These are phyloP conservation scores for Dioscorea alata DNA, from an alignment of 106 monocot genomes.

Conservation along the genomic window DNA sequence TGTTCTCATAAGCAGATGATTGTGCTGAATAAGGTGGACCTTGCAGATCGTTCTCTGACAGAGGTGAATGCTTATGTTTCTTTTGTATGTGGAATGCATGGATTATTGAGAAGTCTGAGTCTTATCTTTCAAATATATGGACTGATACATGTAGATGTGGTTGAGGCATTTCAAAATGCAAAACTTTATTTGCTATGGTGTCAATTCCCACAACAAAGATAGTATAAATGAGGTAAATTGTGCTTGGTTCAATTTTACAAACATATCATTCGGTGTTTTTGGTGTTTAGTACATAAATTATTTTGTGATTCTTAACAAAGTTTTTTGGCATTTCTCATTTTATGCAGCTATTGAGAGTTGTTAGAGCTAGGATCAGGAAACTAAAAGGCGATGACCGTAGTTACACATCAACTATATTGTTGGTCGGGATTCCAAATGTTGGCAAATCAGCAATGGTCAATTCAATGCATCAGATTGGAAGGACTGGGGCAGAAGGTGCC, in stretches of 20 bases:
- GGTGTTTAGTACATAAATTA: too few relatives aligned
- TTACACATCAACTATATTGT: conserved; percentile 61
- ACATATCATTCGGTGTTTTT: too few relatives aligned
- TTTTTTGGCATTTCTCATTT: conserved; percentile 2
- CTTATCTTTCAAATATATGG: neutral
- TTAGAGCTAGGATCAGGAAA: conserved; percentile 34
- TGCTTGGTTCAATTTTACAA: too few relatives aligned
- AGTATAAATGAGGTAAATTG: conserved; percentile 56
- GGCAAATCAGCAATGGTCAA: conserved; percentile 87
- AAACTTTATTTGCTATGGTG: conserved; percentile 36
- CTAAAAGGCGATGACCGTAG: conserved; percentile 30
- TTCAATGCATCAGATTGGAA: conserved; percentile 76
- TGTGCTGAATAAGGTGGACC: conserved; percentile 73
- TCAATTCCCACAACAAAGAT: conserved; percentile 75
- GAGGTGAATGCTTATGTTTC: conserved; percentile 35
- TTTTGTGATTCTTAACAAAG: neutral
- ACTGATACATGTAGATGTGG: conserved; percentile 48
- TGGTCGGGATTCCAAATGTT: conserved; percentile 87
- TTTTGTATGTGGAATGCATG: neutral
- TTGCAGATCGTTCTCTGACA: conserved; percentile 49
- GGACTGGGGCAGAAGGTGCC: conserved; percentile 72
- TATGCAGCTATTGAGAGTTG: conserved; percentile 51
- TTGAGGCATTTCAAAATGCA: conserved; percentile 36
- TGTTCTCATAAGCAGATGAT: conserved; percentile 38
- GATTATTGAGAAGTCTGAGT: too few relatives aligned